A percentile compares a stretch with the other conserved stretches of the same genome.
phyloP scores from a whole-genome alignment of 768 basidiomycete species.

The Guyanaporus albipodus region DNA sequence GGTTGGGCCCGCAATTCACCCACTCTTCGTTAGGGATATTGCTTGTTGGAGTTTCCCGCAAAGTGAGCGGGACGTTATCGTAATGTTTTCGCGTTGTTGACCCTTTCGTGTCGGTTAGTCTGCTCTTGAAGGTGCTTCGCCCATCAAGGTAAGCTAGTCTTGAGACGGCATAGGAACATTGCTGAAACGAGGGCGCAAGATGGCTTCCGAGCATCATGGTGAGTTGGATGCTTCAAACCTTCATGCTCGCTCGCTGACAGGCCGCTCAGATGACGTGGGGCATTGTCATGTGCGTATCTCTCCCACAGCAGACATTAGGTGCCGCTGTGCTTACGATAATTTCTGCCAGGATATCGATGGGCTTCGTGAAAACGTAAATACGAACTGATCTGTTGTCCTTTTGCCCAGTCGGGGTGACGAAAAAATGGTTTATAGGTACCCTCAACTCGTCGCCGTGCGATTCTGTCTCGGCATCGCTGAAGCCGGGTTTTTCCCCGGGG shows the following conservation, averaged over 20 bases:
- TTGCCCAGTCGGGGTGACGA: too few relatives aligned
- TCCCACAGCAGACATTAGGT: background rate
- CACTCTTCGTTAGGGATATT: background rate
- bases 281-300: background rate
- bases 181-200: background rate
- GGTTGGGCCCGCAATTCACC: background rate
- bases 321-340: background rate
- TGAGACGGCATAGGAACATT: background rate
- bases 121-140: conserved; percentile 3
- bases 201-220: conserved; percentile 6
- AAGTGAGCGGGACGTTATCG: conserved; percentile 39
- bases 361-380: conserved; percentile 1
- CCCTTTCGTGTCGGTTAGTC: background rate
- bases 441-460: background rate
- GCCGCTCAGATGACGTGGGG: background rate
- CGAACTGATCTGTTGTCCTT: too few relatives aligned
- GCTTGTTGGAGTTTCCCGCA: conserved; percentile 32
- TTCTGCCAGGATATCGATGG: background rate
- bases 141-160: background rate
- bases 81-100: background rate
- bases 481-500: conserved; percentile 1
- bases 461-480: conserved; percentile 2
- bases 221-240: background rate
- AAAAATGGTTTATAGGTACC: background rate
- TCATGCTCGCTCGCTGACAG: background rate